Conservation (phyloP, 1,284 basidiomycete genomes). For the Lentinus polychrous region DNA sequence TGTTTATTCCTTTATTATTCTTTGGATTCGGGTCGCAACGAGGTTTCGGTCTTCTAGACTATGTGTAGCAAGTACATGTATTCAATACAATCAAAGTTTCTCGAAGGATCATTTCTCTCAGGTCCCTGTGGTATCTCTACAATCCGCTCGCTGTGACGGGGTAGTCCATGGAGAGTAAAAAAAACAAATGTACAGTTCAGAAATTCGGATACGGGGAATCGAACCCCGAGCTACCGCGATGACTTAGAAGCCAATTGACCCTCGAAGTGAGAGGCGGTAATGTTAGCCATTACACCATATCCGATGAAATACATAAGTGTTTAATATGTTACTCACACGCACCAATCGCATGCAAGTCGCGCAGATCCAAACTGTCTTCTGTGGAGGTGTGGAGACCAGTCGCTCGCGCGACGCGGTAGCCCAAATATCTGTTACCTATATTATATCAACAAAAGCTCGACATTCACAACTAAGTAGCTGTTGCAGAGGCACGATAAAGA, state of each 20-base stretch:
- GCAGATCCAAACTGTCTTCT: too few relatives aligned
- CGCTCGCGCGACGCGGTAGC: too few relatives aligned
- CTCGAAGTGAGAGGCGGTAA: conserved; percentile 8
- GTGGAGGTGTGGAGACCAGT: too few relatives aligned
- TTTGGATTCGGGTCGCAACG: neutral
- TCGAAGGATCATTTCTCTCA: neutral
- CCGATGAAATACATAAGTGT: conserved; percentile 4
- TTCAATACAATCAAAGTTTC: neutral
- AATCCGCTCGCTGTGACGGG: neutral
- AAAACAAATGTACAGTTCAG: neutral
- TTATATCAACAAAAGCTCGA: too few relatives aligned
- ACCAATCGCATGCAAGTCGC: too few relatives aligned
- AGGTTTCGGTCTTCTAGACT: neutral
- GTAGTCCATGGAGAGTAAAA: neutral
- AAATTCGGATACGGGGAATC: neutral
- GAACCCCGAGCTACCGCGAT: conserved; percentile 1
- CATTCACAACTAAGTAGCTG: too few relatives aligned
- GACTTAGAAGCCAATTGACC: neutral
- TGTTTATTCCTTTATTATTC: neutral
- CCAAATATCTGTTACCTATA: too few relatives aligned
- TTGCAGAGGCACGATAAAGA: too few relatives aligned
- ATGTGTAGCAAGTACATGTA: neutral
- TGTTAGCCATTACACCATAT: conserved; percentile 8
- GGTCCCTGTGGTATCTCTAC: neutral
- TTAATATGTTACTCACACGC: too few relatives aligned